Base-by-base conservation (phyloP, 257 asterid species). In the Anisodus acutangulus region DNA sequence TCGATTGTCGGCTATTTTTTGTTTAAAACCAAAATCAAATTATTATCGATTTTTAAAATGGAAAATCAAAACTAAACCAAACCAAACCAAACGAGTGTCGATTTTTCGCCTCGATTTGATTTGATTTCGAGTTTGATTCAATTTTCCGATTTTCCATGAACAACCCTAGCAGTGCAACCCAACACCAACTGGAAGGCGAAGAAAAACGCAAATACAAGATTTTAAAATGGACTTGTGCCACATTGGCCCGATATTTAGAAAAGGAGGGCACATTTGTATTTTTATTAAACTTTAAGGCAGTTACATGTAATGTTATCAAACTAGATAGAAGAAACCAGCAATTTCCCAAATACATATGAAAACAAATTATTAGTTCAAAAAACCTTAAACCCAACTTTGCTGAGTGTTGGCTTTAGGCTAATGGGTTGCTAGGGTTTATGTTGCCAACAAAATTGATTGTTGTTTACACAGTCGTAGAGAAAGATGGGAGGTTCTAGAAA, bases 401-500 rank as follows among this genome's bases (percentile, higher is more conserved):
- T 26, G 31, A 26, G 31, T 26, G 31, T 0, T 26, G 31, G 31
- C 31, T 26, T 26, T 26, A 26, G 1, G 31, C 63, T 78, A 12
- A 78, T 47, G 43, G 4, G 81, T 45, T 51, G 31, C 41, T 35
- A 83, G 87, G 86, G 87, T 80, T 83, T 85, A 26, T 26, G 19
- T 19, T 51, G 71, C n/a, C 3, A 37, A 16, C 43, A 49, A 60
- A 35, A 26, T 49, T 43, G 70, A n/a, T 59, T 47, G 43, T 43
- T 74, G 22, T 74, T 74, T 74, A 9, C 8, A 5, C 43, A 49
- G 49, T 19, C 11, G 67, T 17, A 69, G 84, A 22, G 39, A 68
- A 78, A 39, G 39, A 94, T 95, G 99, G 97, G 91, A 72, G 93
- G 94, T n/a, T 88, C 97, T 55, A 92, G 89, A 81, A 88, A 81